Conservation (phyloP, 306 rosid genomes). For the Arachis stenosperma region DNA sequence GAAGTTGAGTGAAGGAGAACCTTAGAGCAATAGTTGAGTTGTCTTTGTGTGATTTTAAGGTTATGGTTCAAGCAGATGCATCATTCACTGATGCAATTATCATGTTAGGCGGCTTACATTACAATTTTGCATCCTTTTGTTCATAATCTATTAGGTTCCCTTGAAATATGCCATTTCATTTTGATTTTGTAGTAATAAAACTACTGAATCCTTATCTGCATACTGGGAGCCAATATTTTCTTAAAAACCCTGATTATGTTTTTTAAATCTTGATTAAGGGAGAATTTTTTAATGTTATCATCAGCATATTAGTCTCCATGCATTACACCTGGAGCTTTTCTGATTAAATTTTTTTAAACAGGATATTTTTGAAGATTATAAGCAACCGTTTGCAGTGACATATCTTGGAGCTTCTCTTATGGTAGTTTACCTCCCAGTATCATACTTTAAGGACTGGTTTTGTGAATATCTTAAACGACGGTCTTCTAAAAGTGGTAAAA, state of each 20-base stretch:
- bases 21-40: no score
- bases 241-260: not conserved
- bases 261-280: conserved; percentile 18
- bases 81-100: no score
- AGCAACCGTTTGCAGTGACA: conserved; percentile 96
- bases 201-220: conserved; percentile 13
- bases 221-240: not conserved
- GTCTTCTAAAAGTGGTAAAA: conserved; percentile 71
- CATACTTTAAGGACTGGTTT: conserved; percentile 90
- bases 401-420: conserved; percentile 98
- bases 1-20: not conserved
- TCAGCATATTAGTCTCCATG: conserved; percentile 27
- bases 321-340: conserved; percentile 33
- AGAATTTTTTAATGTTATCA: conserved; percentile 12
- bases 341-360: conserved; percentile 47
- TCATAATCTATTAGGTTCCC: not conserved
- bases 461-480: conserved; percentile 54
- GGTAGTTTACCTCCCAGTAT: conserved; percentile 97
- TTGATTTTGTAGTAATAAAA: not conserved
- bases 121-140: conserved; percentile 10
- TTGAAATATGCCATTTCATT: conserved; percentile 8
- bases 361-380: conserved; percentile 81
- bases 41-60: no score
- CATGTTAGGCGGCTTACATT: no score
- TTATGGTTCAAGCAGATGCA: not conserved